Percentiles rank a stretch among this genome's conserved stretches.
These are phyloP conservation scores for Megacollybia marginata DNA, from an alignment of 768 basidiomycete species.

Conservation along the genomic window DNA sequence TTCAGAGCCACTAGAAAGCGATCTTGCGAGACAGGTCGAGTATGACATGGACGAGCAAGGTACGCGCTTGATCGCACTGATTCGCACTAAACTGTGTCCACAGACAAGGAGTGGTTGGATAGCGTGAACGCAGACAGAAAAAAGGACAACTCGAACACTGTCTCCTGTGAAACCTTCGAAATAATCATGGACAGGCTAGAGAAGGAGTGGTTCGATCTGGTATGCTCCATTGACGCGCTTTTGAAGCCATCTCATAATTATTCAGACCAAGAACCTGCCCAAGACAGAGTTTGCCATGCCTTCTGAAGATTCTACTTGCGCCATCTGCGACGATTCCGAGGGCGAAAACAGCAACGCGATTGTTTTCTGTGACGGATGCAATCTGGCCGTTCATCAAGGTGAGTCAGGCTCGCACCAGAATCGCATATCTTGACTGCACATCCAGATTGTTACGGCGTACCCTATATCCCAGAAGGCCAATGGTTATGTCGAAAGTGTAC, in stretches of 20 bases:
- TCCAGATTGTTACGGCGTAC: constrained; percentile 95
- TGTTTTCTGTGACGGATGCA: constrained; percentile 98
- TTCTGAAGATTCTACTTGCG: constrained; percentile 93
- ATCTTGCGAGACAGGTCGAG: constrained; percentile 89
- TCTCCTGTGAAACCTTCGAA: constrained; percentile 86
- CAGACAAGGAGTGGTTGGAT: constrained; percentile 96
- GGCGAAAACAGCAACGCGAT: constrained; percentile 99
- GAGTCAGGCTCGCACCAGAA: constrained; percentile 9
- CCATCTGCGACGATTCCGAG: constrained; percentile 96
- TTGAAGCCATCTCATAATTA: background rate
- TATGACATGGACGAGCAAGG: constrained; percentile 99
- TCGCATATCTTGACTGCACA: background rate
- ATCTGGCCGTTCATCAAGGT: constrained; percentile 99
- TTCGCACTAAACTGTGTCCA: background rate
- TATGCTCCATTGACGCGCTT: constrained; percentile 27
- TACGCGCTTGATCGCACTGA: background rate
- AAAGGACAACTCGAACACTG: constrained; percentile 60
- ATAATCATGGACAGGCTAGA: constrained; percentile 96
- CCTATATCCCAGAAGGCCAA: constrained; percentile 98
- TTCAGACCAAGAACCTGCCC: constrained; percentile 86
- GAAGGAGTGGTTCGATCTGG: constrained; percentile 98
- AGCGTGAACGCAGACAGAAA: constrained; percentile 73
- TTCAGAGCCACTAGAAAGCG: constrained; percentile 84
- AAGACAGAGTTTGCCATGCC: constrained; percentile 84
- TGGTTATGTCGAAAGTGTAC: constrained; percentile 99